Conservation (phyloP, 345 rosid genomes). For the Populus simonii region DNA sequence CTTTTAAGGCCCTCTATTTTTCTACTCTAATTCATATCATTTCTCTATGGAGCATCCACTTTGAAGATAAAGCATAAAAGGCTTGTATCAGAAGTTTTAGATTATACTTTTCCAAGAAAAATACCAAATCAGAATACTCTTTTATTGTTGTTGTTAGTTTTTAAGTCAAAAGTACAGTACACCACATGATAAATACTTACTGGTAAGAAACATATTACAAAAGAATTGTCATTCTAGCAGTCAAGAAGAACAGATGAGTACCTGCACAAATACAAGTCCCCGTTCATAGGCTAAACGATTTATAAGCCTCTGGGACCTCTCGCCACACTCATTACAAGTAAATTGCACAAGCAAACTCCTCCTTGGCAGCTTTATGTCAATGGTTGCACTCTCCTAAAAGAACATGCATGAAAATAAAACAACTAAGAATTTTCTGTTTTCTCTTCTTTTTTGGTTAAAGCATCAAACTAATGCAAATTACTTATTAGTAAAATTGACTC, state of each 20-base stretch:
- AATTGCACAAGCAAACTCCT: slow-evolving; percentile 80
- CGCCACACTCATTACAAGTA: slow-evolving; percentile 73
- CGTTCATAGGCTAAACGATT: slow-evolving; percentile 77
- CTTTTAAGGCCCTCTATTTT: background rate
- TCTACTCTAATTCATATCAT: background rate
- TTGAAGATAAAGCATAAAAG: background rate
- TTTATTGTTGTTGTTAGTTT: background rate
- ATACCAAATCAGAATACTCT: background rate
- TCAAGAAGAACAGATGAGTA: slow-evolving; percentile 16
- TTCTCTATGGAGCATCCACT: background rate
- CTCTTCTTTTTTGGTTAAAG: background rate
- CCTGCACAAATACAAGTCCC: slow-evolving; percentile 86
- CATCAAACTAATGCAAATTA: background rate
- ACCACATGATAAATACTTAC: background rate
- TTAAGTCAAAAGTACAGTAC: background rate
- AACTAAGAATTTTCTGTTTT: background rate
- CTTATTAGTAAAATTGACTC: background rate
- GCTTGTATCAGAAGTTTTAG: background rate
- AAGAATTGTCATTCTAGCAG: background rate
- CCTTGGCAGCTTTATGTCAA: slow-evolving; percentile 70
- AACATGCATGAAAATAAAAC: slow-evolving; percentile 6
- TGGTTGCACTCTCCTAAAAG: slow-evolving; percentile 41
- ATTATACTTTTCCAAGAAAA: background rate
- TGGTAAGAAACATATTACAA: background rate
- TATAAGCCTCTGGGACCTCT: slow-evolving; percentile 72